phyloP scores from a whole-genome alignment of 495 filamentous ascomycete genomes.

The Xylaria cubensis region DNA sequence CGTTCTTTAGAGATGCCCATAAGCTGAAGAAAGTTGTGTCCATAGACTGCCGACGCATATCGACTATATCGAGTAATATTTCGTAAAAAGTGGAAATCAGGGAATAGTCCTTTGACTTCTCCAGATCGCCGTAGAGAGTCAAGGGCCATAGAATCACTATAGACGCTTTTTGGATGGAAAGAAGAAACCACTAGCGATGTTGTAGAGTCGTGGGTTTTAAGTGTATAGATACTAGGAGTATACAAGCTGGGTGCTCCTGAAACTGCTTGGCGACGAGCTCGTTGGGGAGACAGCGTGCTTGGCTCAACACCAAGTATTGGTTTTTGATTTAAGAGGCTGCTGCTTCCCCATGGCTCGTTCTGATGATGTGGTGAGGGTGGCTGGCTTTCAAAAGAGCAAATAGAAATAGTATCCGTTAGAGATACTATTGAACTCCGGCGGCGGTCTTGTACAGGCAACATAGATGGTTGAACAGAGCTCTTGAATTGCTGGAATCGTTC shows the following conservation, averaged over 20 bases:
- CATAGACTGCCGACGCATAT: constrained; percentile 80
- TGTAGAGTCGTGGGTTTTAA: constrained; percentile 68
- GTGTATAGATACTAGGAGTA: constrained; percentile 71
- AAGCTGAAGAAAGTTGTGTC: constrained; percentile 70
- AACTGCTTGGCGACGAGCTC: constrained; percentile 41
- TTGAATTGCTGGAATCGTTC: constrained; percentile 27
- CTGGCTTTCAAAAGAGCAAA: constrained; percentile 53
- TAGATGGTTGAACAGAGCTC: constrained; percentile 52
- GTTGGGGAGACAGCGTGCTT: constrained; percentile 19
- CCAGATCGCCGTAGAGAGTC: constrained; percentile 63
- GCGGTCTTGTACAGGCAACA: constrained; percentile 59
- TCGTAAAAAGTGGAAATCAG: constrained; percentile 67
- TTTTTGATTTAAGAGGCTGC: background rate
- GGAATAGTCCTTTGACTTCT: constrained; percentile 68
- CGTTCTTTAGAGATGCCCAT: constrained; percentile 68
- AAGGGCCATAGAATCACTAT: constrained; percentile 62
- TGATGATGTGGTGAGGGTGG: constrained; percentile 38
- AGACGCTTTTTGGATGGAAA: constrained; percentile 57
- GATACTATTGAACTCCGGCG: constrained; percentile 64
- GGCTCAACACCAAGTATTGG: background rate
- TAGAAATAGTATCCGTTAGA: constrained; percentile 66
- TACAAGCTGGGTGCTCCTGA: constrained; percentile 44
- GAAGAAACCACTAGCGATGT: constrained; percentile 68
- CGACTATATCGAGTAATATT: constrained; percentile 79
- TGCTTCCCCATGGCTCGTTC: constrained; percentile 10